Evolutionary conservation across 106 monocot genomes (phyloP).

Genomic region (Chionographis japonica): DNA sequence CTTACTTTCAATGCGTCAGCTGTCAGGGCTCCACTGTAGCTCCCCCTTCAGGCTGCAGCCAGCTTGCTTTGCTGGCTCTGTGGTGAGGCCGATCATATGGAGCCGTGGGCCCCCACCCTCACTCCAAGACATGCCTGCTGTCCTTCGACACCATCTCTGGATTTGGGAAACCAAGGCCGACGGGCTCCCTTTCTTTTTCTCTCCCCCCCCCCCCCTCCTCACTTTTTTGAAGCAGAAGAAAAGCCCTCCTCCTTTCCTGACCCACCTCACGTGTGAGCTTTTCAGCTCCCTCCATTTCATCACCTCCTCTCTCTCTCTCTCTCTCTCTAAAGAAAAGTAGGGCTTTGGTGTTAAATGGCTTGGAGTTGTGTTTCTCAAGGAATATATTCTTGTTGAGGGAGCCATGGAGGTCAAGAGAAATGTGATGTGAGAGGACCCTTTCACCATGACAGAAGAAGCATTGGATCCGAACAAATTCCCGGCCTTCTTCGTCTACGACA

Average conservation of each 20-base stretch:
- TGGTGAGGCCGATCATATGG: not conserved
- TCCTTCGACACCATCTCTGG: constrained; percentile 24
- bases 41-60: not conserved
- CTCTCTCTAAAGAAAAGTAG: constrained; percentile 16
- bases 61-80: constrained; percentile 1
- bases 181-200: not conserved
- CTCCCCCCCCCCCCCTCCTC: not conserved
- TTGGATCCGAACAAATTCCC: constrained; percentile 26
- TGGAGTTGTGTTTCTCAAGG: constrained; percentile 4
- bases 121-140: constrained; percentile 8
- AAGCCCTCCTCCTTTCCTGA: constrained; percentile 23
- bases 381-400: not conserved
- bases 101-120: constrained; percentile 1
- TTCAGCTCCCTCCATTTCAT: constrained; percentile 3
- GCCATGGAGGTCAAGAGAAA: not conserved
- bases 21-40: not conserved
- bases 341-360: constrained; percentile 19
- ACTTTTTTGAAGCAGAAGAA: constrained; percentile 15
- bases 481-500: constrained; percentile 45
- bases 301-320: not conserved
- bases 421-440: not conserved
- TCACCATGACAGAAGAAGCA: constrained; percentile 38
- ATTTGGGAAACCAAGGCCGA: constrained; percentile 24
- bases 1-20: not conserved
- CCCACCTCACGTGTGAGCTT: constrained; percentile 25